These are phyloP conservation scores for Hypoxylon sp. DNA, from an alignment of 2,329 filamentous ascomycete species.

Conservation along the genomic window DNA sequence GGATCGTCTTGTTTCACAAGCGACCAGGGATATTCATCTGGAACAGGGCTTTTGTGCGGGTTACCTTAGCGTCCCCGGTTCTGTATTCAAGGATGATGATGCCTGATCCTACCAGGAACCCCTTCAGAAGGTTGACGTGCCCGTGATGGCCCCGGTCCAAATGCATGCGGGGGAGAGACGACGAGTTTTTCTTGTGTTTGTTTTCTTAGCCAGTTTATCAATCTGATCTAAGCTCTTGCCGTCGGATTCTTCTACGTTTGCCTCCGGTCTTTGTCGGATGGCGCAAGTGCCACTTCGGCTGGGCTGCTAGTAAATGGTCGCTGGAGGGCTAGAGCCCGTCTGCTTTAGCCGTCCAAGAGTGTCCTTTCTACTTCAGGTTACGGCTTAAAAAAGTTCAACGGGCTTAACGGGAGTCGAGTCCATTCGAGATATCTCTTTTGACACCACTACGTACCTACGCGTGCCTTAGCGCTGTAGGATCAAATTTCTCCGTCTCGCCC, in stretches of 20 bases:
- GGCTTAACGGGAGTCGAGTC: slow-evolving; percentile 33
- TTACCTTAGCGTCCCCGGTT: slow-evolving; percentile 43
- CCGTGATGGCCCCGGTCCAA: slow-evolving; percentile 43
- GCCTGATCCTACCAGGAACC: slow-evolving; percentile 36
- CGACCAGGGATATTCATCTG: slow-evolving; percentile 55
- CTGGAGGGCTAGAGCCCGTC: slow-evolving; percentile 30
- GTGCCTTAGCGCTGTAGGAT: slow-evolving; percentile 30
- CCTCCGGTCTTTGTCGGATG: slow-evolving; percentile 35
- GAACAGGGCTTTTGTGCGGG: slow-evolving; percentile 52
- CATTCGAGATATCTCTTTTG: slow-evolving; percentile 31
- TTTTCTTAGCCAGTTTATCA: slow-evolving; percentile 38
- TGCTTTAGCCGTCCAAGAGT: slow-evolving; percentile 19
- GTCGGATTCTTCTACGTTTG: slow-evolving; percentile 23
- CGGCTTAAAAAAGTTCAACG: slow-evolving; percentile 31
- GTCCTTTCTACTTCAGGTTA: slow-evolving; percentile 36
- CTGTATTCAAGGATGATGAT: slow-evolving; percentile 38
- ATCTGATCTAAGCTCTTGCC: slow-evolving; percentile 36
- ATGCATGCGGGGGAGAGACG: slow-evolving; percentile 41
- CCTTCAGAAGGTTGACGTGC: slow-evolving; percentile 44
- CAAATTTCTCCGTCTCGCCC: slow-evolving; percentile 33
- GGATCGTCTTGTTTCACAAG: slow-evolving; percentile 65
- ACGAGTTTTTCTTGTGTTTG: slow-evolving; percentile 22
- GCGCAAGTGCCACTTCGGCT: slow-evolving; percentile 42
- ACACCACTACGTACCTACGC: slow-evolving; percentile 16
- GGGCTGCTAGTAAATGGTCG: slow-evolving; percentile 24